These are phyloP conservation scores for Solanum chacoense DNA, from an alignment of 305 asterid species.

Conservation along the genomic window DNA sequence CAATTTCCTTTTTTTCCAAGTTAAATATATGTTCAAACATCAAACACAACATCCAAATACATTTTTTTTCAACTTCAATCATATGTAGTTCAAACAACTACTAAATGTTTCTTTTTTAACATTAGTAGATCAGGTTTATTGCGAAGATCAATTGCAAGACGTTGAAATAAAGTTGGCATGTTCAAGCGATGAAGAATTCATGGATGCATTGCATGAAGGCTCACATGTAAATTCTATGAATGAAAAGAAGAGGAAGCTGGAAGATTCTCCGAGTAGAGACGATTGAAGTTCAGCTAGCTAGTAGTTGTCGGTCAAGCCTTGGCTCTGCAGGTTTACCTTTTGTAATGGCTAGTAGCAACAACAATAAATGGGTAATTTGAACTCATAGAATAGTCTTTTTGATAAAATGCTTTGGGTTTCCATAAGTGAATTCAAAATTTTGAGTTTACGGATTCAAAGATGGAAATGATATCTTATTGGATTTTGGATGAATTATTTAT, in stretches of 20 bases:
- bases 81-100: not conserved
- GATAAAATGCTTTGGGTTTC: not conserved
- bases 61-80: not conserved
- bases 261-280: slow-evolving; percentile 5
- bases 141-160: slow-evolving; percentile 44
- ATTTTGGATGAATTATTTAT: not conserved
- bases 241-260: slow-evolving; percentile 39
- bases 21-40: not conserved
- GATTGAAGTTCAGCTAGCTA: not conserved
- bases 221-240: slow-evolving; percentile 25
- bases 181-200: slow-evolving; percentile 38
- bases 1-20: not conserved
- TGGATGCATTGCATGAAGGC: slow-evolving; percentile 33
- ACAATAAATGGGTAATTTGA: not conserved
- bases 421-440: not conserved
- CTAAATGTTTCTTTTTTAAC: slow-evolving; percentile 5
- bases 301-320: not conserved
- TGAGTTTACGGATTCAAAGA: not conserved
- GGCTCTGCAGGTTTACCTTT: not conserved
- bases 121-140: slow-evolving; percentile 14
- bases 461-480: not conserved
- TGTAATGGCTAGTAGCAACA: not conserved
- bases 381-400: not conserved
- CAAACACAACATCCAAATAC: not conserved
- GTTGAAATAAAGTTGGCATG: slow-evolving; percentile 36